phyloP scores from a whole-genome alignment of 2,329 filamentous ascomycete genomes.

The Talaromyces sp. region DNA sequence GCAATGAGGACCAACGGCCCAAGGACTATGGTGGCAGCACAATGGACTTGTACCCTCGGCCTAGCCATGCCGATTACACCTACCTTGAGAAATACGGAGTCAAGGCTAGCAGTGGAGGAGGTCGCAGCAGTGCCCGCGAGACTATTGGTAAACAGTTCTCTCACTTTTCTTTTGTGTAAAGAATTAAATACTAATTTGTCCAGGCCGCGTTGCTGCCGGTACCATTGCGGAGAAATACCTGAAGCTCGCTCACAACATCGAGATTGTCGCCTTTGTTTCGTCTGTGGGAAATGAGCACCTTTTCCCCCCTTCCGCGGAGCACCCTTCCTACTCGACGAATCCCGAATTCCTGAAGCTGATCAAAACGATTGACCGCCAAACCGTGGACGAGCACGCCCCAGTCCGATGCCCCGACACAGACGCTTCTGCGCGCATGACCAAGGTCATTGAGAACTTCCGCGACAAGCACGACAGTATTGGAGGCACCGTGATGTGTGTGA shows the following conservation, averaged over 20 bases:
- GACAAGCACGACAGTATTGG: slow-evolving; percentile 85
- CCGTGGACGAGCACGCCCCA: slow-evolving; percentile 78
- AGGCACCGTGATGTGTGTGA: slow-evolving; percentile 90
- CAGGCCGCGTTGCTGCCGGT: slow-evolving; percentile 78
- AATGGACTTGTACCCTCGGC: slow-evolving; percentile 87
- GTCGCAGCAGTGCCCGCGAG: slow-evolving; percentile 86
- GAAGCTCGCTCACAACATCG: slow-evolving; percentile 69
- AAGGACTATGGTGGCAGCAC: slow-evolving; percentile 86
- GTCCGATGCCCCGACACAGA: slow-evolving; percentile 75
- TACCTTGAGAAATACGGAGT: slow-evolving; percentile 97
- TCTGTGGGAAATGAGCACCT: slow-evolving; percentile 77
- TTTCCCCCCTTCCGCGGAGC: slow-evolving; percentile 64
- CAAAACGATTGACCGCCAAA: slow-evolving; percentile 64
- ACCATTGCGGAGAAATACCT: slow-evolving; percentile 94
- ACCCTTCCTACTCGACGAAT: slow-evolving; percentile 67
- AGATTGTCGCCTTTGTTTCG: slow-evolving; percentile 86
- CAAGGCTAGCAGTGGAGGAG: slow-evolving; percentile 85
- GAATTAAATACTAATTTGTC: background rate
- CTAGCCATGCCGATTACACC: slow-evolving; percentile 92
- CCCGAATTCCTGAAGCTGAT: slow-evolving; percentile 73
- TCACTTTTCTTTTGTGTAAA: background rate
- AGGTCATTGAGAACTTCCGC: slow-evolving; percentile 69
- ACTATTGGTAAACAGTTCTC: slow-evolving; percentile 63
- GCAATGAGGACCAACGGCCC: slow-evolving; percentile 89
- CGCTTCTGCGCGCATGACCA: slow-evolving; percentile 66